These are phyloP conservation scores for Diplosphaera chodatii DNA, from an alignment of 139 green algal genomes.

Conservation along the genomic window DNA sequence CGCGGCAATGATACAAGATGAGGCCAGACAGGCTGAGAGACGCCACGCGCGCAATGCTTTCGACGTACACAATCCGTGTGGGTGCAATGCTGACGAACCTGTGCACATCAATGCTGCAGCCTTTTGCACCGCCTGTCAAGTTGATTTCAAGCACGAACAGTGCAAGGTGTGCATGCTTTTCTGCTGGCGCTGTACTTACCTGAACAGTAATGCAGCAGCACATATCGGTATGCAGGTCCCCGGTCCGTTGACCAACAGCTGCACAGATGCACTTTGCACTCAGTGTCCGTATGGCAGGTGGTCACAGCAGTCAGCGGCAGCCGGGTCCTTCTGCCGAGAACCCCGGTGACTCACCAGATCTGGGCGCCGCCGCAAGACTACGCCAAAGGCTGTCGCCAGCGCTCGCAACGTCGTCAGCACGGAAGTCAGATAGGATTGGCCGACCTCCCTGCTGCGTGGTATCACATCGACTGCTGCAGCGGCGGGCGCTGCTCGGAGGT, in stretches of 20 bases:
- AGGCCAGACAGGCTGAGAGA: conserved; percentile 72
- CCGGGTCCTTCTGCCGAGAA: too few relatives aligned
- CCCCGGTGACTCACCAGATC: conserved; percentile 38
- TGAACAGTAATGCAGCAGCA: conserved; percentile 37
- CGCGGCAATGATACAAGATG: conserved; percentile 66
- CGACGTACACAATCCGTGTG: conserved; percentile 70
- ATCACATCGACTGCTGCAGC: conserved; percentile 23
- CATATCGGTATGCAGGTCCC: conserved; percentile 83
- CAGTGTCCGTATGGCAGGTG: too few relatives aligned
- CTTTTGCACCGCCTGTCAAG: too few relatives aligned
- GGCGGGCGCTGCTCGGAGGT: too few relatives aligned
- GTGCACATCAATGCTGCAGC: not conserved
- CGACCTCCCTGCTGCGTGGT: conserved; percentile 74
- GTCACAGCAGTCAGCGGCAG: too few relatives aligned
- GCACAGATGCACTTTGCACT: too few relatives aligned
- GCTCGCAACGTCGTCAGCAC: conserved; percentile 60
- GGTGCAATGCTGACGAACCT: conserved; percentile 34
- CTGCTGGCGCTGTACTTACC: too few relatives aligned
- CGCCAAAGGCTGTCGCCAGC: conserved; percentile 22
- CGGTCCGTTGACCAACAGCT: conserved; percentile 80
- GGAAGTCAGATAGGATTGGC: conserved; percentile 71
- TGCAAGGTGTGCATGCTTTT: too few relatives aligned
- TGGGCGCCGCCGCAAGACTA: conserved; percentile 32
- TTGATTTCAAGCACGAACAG: too few relatives aligned
- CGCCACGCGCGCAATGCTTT: conserved; percentile 76